Percentiles rank a stretch among this genome's conserved stretches.
Conservation (phyloP, 345 rosid genomes). For the Isatis tinctoria region DNA sequence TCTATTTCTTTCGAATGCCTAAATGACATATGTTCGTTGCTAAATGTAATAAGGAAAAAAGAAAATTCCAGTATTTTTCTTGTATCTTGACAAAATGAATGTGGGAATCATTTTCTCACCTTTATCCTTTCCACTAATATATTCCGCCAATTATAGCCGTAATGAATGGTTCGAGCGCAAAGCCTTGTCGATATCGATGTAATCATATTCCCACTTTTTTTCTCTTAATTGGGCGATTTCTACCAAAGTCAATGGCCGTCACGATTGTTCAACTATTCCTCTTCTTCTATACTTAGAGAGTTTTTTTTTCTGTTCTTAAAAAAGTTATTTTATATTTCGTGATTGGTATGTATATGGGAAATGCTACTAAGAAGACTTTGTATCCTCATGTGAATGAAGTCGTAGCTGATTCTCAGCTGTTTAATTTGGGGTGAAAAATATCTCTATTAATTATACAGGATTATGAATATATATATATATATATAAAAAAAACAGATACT, state of each 20-base stretch:
- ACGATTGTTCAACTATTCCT: constrained; percentile 8
- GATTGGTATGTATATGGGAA: background rate
- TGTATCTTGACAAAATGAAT: background rate
- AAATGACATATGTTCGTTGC: background rate
- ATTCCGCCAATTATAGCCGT: background rate
- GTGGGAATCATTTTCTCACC: constrained; percentile 7
- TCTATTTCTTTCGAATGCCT: background rate
- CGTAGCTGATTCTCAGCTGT: background rate
- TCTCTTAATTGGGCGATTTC: background rate
- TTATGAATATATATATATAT: no score
- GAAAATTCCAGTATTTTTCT: background rate
- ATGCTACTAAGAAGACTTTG: background rate
- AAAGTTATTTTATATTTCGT: background rate
- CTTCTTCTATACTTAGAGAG: background rate
- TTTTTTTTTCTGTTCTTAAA: background rate
- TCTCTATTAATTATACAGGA: background rate
- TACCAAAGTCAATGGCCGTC: constrained; percentile 13
- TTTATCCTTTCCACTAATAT: constrained; percentile 20
- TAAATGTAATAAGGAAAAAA: background rate
- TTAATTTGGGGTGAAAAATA: background rate
- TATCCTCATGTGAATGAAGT: background rate
- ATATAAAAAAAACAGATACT: background rate
- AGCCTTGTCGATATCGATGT: constrained; percentile 13
- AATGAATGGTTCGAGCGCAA: background rate
- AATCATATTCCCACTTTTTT: constrained; percentile 1